Conservation (phyloP, 2,329 filamentous ascomycete genomes). For the Reticulascus tulasneorum region DNA sequence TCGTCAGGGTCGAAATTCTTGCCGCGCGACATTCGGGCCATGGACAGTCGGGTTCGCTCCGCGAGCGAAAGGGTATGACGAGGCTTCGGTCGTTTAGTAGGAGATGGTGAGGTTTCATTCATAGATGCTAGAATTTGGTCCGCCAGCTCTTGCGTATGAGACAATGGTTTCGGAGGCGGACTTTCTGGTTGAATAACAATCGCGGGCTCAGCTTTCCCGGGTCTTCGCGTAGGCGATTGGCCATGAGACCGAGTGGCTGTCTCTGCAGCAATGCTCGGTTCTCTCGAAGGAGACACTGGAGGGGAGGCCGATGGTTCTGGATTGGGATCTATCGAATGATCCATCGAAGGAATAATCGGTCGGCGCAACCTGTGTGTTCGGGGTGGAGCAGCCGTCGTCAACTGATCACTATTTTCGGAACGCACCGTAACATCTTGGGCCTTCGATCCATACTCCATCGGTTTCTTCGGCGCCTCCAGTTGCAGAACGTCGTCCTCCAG, state of each 20-base stretch:
- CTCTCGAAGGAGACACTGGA: too few relatives aligned
- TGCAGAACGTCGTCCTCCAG: conserved; percentile 40
- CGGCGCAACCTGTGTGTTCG: too few relatives aligned
- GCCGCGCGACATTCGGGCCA: conserved; percentile 56
- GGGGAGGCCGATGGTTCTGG: too few relatives aligned
- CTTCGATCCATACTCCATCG: too few relatives aligned
- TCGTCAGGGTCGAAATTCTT: conserved; percentile 18
- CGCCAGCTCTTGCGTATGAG: conserved; percentile 48
- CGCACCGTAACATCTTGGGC: too few relatives aligned
- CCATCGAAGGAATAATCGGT: too few relatives aligned
- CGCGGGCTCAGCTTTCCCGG: not conserved
- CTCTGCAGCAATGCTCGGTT: not conserved
- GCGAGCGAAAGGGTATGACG: conserved; percentile 61
- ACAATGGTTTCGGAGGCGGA: conserved; percentile 18
- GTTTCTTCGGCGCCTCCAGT: too few relatives aligned
- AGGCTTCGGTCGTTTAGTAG: conserved; percentile 42
- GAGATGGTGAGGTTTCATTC: conserved; percentile 53
- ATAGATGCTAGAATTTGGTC: conserved; percentile 55
- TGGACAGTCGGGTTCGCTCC: conserved; percentile 78
- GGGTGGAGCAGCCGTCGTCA: too few relatives aligned
- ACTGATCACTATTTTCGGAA: too few relatives aligned
- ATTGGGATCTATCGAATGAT: too few relatives aligned
- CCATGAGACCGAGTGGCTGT: not conserved
- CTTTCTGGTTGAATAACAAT: conserved; percentile 4
- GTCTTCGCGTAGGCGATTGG: conserved; percentile 6